Evolutionary conservation across 2,329 filamentous ascomycete genomes (phyloP), one percentile per base, ranked within the genome.

Genomic region (Nigrospora oryzae): DNA sequence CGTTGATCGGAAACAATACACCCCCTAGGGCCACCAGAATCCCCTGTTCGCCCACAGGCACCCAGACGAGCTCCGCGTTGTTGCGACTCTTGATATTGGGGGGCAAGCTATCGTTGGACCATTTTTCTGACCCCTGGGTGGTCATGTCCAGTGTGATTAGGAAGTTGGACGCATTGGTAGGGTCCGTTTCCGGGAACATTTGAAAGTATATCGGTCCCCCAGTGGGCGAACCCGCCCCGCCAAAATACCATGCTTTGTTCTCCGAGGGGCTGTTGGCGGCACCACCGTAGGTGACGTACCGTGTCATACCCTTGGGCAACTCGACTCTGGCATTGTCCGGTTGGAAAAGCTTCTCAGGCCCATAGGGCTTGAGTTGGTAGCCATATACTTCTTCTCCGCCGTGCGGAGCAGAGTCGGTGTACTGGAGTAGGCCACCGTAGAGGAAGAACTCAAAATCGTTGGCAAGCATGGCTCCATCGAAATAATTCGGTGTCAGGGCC

Each of bases 1-100:
- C 55, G 45, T 72, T 82, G 19, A 75, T 67, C 0, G 82, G 81
- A 56, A 77, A 70, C 0, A 71, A 77, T 3, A 87, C 88, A 12
- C 89, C 89, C 7, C 86, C 87, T 0, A 95, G 67, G 3, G 84
- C 85, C 1, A 95, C 73, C 10, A 95, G 69, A 38, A 93, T 81
- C 1, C 89, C 89, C 53, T 89, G 70, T 14, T 75, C 67, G 3
- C 87, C 86, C 38, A 89, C 86, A 1, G 89, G 89, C 1, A 95
- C 74, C 83, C 84, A 89, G 1, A 84, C 80, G 1, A 84, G 66
- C 46, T 84, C 82, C 0, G 81, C 71, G 51, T 76, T 80, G 4
- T 81, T 79, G 14, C 84, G 74, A 1, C 74, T 74, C 5, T 65
- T 60, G 7, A 84, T 65, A 4, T 57, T 51, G 0, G 53, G 36